phyloP scores from a whole-genome alignment of 352 stramenopile genomes.

The Sclerospora graminicola region DNA sequence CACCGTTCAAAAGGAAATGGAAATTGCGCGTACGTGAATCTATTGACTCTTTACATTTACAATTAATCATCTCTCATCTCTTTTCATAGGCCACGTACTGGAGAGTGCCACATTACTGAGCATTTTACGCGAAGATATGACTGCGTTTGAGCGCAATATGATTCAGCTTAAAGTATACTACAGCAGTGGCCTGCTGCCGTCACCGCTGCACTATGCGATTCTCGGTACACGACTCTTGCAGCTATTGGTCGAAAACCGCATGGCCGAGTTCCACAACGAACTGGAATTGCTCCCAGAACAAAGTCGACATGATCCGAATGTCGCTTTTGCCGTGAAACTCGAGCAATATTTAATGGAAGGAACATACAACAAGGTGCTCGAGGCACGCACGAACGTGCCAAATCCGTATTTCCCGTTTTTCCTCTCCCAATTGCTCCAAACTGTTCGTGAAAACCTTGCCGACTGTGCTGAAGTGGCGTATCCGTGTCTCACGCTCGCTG shows the following conservation, averaged over 20 bases:
- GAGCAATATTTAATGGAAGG: conserved; percentile 91
- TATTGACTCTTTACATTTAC: not conserved
- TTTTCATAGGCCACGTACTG: conserved; percentile 57
- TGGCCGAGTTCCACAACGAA: conserved; percentile 91
- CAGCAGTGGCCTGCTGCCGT: conserved; percentile 35
- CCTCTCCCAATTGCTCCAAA: conserved; percentile 88
- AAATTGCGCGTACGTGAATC: conserved; percentile 51
- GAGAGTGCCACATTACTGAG: conserved; percentile 86
- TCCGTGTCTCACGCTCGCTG: conserved; percentile 73
- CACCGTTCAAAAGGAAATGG: conserved; percentile 53
- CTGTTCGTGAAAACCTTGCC: conserved; percentile 92
- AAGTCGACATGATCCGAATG: conserved; percentile 73
- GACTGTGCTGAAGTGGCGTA: conserved; percentile 94
- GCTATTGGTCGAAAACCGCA: conserved; percentile 86
- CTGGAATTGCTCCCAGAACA: conserved; percentile 82
- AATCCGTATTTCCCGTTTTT: conserved; percentile 92
- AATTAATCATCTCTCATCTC: no score
- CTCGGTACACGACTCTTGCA: conserved; percentile 85
- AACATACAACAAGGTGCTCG: conserved; percentile 90
- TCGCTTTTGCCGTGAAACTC: conserved; percentile 84
- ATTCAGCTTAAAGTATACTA: conserved; percentile 87
- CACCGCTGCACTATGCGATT: conserved; percentile 78
- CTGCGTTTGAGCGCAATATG: conserved; percentile 81
- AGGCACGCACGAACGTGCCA: conserved; percentile 81
- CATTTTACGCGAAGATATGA: conserved; percentile 77